Conservation (phyloP, 1,284 basidiomycete genomes). For the Taiwanofungus camphoratus region DNA sequence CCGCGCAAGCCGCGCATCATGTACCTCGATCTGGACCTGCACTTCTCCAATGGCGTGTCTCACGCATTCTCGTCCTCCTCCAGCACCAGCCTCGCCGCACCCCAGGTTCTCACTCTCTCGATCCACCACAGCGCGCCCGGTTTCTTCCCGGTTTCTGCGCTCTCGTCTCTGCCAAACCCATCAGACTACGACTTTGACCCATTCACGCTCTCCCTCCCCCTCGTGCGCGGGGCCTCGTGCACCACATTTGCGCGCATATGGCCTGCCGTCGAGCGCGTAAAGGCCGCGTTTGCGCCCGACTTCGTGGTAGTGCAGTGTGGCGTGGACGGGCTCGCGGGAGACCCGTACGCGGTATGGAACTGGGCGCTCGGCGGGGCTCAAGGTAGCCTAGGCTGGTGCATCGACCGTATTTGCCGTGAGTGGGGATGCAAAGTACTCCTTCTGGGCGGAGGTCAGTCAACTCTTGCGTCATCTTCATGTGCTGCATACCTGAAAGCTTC, state of each 20-base stretch:
- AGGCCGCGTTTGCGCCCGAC: slow-evolving; percentile 65
- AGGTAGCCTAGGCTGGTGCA: slow-evolving; percentile 70
- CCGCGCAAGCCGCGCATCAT: slow-evolving; percentile 60
- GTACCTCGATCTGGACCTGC: slow-evolving; percentile 91
- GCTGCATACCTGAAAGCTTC: background rate
- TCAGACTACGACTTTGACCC: slow-evolving; percentile 47
- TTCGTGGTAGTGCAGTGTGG: slow-evolving; percentile 84
- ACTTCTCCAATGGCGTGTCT: slow-evolving; percentile 87
- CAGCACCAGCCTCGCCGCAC: slow-evolving; percentile 14
- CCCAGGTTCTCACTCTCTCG: slow-evolving; percentile 75
- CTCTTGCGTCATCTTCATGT: slow-evolving; percentile 1
- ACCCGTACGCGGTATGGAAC: slow-evolving; percentile 76
- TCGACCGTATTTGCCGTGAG: slow-evolving; percentile 44
- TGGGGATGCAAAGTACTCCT: slow-evolving; percentile 62
- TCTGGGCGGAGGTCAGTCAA: slow-evolving; percentile 55
- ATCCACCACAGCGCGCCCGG: slow-evolving; percentile 78
- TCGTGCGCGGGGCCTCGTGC: slow-evolving; percentile 60
- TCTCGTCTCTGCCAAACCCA: slow-evolving; percentile 44
- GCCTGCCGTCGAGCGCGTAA: slow-evolving; percentile 55
- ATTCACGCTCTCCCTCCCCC: slow-evolving; percentile 72
- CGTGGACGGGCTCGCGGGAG: slow-evolving; percentile 79
- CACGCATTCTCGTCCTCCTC: slow-evolving; percentile 54
- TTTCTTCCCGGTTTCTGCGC: slow-evolving; percentile 73
- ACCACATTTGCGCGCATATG: slow-evolving; percentile 61
- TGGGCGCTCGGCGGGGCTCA: slow-evolving; percentile 56